Conservation (phyloP, 257 asterid genomes). For the Solanum pimpinellifolium region DNA sequence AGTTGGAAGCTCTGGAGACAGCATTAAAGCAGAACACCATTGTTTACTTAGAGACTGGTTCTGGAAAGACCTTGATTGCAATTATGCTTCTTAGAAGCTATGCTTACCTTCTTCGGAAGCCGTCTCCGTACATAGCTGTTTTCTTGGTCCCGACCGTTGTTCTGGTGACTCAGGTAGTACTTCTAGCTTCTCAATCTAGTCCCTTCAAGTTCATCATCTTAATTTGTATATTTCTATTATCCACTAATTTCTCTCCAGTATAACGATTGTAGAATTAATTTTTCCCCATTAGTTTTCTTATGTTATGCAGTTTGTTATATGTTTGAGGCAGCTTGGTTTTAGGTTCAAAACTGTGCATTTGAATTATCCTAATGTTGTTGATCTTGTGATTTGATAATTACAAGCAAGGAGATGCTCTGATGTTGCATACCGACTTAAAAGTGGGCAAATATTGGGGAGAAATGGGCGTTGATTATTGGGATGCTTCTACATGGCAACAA, state of each 20-base stretch:
- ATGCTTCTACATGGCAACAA: constrained; percentile 43
- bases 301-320: not conserved
- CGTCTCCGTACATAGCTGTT: constrained; percentile 53
- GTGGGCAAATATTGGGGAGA: constrained; percentile 78
- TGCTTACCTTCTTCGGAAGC: constrained; percentile 48
- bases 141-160: constrained; percentile 87
- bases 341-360: not conserved
- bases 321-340: not conserved
- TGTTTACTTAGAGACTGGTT: constrained; percentile 78
- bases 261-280: not conserved
- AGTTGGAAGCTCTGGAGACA: constrained; percentile 67
- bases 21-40: constrained; percentile 63
- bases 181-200: not conserved
- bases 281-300: not conserved
- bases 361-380: not conserved
- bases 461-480: constrained; percentile 73
- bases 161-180: constrained; percentile 52
- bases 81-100: constrained; percentile 77
- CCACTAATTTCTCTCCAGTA: not conserved
- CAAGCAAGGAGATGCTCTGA: constrained; percentile 61
- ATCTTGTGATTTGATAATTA: not conserved
- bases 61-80: constrained; percentile 81
- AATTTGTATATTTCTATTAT: not conserved
- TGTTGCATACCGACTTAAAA: constrained; percentile 52
- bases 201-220: not conserved